These are phyloP conservation scores for Melaleuca quinquenervia DNA, from an alignment of 345 rosid species.

Conservation along the genomic window DNA sequence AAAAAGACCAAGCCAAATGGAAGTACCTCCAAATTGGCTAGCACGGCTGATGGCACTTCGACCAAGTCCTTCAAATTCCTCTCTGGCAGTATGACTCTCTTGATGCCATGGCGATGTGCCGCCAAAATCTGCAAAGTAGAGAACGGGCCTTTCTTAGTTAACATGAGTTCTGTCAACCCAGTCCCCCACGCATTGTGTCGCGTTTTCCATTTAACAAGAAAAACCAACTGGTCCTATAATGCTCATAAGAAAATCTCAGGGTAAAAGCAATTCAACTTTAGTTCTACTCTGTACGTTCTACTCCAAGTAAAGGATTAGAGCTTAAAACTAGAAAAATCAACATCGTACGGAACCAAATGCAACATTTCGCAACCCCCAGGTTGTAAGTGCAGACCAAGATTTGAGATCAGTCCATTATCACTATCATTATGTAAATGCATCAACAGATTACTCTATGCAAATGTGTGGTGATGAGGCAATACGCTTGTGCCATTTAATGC, in stretches of 20 bases:
- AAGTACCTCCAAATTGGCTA: slow-evolving; percentile 73
- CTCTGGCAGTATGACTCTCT: slow-evolving; percentile 92
- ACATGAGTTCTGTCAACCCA: background rate
- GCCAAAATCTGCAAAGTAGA: slow-evolving; percentile 66
- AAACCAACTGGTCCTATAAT: background rate
- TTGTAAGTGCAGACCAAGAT: background rate
- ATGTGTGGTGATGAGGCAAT: background rate
- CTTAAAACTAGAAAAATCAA: background rate
- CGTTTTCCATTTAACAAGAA: background rate
- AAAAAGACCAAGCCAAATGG: background rate
- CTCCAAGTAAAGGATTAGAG: background rate
- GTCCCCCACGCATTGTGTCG: background rate
- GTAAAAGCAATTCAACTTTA: background rate
- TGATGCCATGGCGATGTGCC: slow-evolving; percentile 84
- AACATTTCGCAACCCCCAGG: background rate
- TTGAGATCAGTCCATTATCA: background rate
- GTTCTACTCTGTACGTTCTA: background rate
- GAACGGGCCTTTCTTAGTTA: background rate
- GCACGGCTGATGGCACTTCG: slow-evolving; percentile 88
- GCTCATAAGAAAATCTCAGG: background rate
- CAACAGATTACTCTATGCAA: background rate
- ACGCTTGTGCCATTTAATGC: background rate
- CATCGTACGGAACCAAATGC: background rate
- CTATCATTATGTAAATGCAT: background rate
- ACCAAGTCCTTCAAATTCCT: slow-evolving; percentile 88